Base-by-base conservation (phyloP, 768 basidiomycete species). In the Zangia roseola region DNA sequence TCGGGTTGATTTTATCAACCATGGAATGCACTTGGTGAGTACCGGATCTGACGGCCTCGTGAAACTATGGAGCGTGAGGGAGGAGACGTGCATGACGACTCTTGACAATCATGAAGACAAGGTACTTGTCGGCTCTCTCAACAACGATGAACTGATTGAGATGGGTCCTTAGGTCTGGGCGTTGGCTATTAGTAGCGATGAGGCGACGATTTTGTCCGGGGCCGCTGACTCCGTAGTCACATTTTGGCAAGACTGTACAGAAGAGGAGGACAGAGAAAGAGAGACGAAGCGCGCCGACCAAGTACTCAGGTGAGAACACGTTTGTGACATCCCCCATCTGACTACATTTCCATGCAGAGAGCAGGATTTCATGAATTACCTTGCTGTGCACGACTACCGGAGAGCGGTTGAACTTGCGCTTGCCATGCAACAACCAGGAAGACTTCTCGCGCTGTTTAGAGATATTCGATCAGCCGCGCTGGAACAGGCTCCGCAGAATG, bases 61-160 rank as follows among this genome's bases (percentile, higher is more conserved):
- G 52, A 99, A 98, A 71, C 55, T 99, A 23, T 99, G 97, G 97
- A 92, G 88, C 67, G 77, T 95, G 45, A 79, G 80, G 59, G 85
- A 90, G 43, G 97, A 98, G 63, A 83, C 89, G 58, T 97, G 94
- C 58, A 73, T 82, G 7, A 74, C 83, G 16, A 98, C 95, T 6
- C 72, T 99, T 68, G 97, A 99, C 67, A 95, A 95, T 61, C 97
- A 99, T 59, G 92, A 97, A 66, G 95, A 97, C 55, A 98, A 97
- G 79, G 94, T 89, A 51, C 17, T 83, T 45, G 24, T 9, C 43
- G 14, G 24, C 37, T 36, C 9, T 28, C 46, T 24, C 33, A 6
- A 28, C 20, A 23, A n/a, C n/a, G n/a, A 13, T 30, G 37, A 24
- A 47, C 26, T 37, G 34, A 53, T 31, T 47, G 34, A 34, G 17